Evolutionary conservation across 257 asterid species (phyloP).

Genomic region (Penstemon eatonii): DNA sequence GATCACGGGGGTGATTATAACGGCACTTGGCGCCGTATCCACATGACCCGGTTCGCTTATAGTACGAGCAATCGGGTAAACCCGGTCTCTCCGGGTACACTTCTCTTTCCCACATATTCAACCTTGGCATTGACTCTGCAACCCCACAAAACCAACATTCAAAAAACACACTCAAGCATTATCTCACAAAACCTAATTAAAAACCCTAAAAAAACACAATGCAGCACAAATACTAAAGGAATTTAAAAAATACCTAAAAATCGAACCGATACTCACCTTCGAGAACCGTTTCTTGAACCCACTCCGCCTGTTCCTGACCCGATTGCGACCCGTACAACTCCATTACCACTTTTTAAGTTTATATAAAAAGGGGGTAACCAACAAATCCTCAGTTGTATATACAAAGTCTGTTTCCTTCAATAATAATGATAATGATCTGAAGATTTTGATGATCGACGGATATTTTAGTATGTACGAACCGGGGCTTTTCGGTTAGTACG

Average conservation of each 20-base stretch:
- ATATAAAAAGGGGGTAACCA: conserved; percentile 19
- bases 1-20: conserved; percentile 80
- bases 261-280: conserved; percentile 47
- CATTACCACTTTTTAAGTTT: conserved; percentile 36
- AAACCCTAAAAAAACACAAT: conserved; percentile 41
- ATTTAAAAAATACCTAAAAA: conserved; percentile 12
- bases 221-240: background rate
- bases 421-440: conserved; percentile 1
- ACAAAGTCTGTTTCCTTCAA: conserved; percentile 9
- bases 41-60: conserved; percentile 75
- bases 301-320: conserved; percentile 49
- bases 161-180: conserved; percentile 12
- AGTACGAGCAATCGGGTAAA: conserved; percentile 68
- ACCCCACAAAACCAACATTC: conserved; percentile 20
- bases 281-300: conserved; percentile 50
- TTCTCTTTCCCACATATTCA: conserved; percentile 55
- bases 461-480: conserved; percentile 7
- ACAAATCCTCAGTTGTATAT: conserved; percentile 18
- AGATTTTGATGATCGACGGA: conserved; percentile 19
- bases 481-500: conserved; percentile 25
- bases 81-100: conserved; percentile 79
- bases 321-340: conserved; percentile 57
- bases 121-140: conserved; percentile 63
- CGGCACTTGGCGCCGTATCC: conserved; percentile 86
- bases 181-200: conserved; percentile 13